A percentile compares a stretch with the other conserved stretches of the same genome.
These are phyloP conservation scores for Pestalotiopsis sp. DNA, from an alignment of 2,329 filamentous ascomycete species.

Conservation along the genomic window DNA sequence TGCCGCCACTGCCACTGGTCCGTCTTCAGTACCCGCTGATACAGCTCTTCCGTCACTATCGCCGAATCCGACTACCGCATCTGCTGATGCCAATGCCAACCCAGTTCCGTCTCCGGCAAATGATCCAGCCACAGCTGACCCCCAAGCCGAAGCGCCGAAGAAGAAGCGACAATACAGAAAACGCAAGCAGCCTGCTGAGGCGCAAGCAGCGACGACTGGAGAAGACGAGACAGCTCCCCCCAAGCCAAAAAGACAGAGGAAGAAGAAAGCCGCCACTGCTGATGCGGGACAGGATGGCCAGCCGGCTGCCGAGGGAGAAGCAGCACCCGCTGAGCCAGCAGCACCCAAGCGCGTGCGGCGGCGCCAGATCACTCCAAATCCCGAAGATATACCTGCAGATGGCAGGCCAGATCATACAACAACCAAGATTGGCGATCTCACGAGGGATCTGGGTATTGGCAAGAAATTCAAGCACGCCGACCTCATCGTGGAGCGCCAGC, in stretches of 20 bases:
- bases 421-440: slow-evolving; percentile 74
- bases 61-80: slow-evolving; percentile 1
- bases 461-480: slow-evolving; percentile 76
- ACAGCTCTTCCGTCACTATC: slow-evolving; percentile 2
- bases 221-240: slow-evolving; percentile 21
- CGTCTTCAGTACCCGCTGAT: neutral
- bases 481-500: slow-evolving; percentile 70
- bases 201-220: slow-evolving; percentile 16
- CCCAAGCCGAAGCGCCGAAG: slow-evolving; percentile 9
- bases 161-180: slow-evolving; percentile 27
- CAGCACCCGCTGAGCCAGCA: slow-evolving; percentile 14
- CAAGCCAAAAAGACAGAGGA: slow-evolving; percentile 34
- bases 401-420: slow-evolving; percentile 66
- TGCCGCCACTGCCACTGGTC: neutral
- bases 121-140: neutral
- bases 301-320: slow-evolving; percentile 25
- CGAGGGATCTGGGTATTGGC: slow-evolving; percentile 69
- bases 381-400: slow-evolving; percentile 61
- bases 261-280: slow-evolving; percentile 18
- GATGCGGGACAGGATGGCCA: slow-evolving; percentile 21
- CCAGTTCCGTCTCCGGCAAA: neutral
- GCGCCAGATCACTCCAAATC: slow-evolving; percentile 54
- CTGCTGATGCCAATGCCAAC: neutral
- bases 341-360: slow-evolving; percentile 23
- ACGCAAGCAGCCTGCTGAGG: slow-evolving; percentile 25